Base-by-base conservation (phyloP, 306 rosid species). In the Quillaja saponaria region DNA sequence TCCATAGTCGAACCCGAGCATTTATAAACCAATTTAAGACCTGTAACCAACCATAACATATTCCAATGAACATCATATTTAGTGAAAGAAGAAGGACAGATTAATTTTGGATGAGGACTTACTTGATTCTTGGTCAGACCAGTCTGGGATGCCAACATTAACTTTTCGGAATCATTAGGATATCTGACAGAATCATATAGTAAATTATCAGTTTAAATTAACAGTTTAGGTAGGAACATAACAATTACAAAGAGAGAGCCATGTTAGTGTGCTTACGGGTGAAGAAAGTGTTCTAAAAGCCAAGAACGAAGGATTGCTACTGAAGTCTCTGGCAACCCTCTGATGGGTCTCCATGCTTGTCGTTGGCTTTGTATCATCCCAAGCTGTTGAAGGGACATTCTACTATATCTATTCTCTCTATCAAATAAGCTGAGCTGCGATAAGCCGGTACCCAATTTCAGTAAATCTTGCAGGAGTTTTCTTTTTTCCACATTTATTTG, bases 1-100 rank as follows among this genome's bases (percentile, higher is more conserved):
- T 88, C 96, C 96, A 88, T 25, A 88, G 79, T 64, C 96, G 80
- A 69, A 88, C 96, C 5, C 96, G 39, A 2, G 96, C 96, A 63
- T 88, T 88, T 62, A 88, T 88, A 77, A 88, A 88, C 96, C 96
- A 88, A 74, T 89, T 89, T 37, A 95, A 86, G 44, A 89, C 95
- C 95, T 89, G 78, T n/a, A 56, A 68, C 18, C 51, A 76, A 15
- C 49, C 67, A 35, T 47, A 59, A 65, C 47, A 49, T 42, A 38
- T 8, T 38, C 40, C 11, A 50, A 61, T 63, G 8, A 35, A 10
- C 68, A 68, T 58, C 60, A 61, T 12, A 37, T 10, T 8, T 10
- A 35, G 14, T 3, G 25, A 3, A 15, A 14, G 37, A 6, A 7
- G 12, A n/a, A 10, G 8, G 16, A 8, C 2, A 48, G 17, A 18